Conservation (phyloP, 768 basidiomycete species). For the Pulveroboletus ravenelii region DNA sequence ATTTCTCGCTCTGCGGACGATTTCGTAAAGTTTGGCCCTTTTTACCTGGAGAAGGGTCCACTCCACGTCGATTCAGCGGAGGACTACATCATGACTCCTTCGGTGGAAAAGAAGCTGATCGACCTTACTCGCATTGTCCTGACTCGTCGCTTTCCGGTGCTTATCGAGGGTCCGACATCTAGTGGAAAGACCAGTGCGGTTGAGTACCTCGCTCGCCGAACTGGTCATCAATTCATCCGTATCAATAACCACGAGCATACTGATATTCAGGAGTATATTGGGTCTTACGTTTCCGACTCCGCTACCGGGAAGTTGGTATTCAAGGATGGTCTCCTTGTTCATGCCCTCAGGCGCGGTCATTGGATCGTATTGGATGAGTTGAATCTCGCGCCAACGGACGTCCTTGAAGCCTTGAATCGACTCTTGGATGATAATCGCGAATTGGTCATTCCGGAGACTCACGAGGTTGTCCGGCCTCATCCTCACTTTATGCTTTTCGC, state of each 20-base stretch:
- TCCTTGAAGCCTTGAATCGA: conserved; percentile 94
- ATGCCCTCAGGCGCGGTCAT: conserved; percentile 84
- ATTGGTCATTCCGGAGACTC: conserved; percentile 90
- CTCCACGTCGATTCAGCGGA: conserved; percentile 58
- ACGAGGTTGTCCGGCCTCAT: conserved; percentile 90
- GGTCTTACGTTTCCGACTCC: conserved; percentile 93
- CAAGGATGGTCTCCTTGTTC: conserved; percentile 90
- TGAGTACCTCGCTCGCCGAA: conserved; percentile 88
- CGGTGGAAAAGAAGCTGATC: conserved; percentile 89
- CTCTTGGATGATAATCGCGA: conserved; percentile 97
- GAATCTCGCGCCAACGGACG: conserved; percentile 96
- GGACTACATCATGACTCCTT: conserved; percentile 92
- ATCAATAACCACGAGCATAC: conserved; percentile 99
- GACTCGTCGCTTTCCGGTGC: conserved; percentile 85
- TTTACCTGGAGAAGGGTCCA: conserved; percentile 81
- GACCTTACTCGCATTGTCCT: conserved; percentile 90
- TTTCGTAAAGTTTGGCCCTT: conserved; percentile 84
- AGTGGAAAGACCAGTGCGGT: conserved; percentile 97
- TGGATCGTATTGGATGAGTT: conserved; percentile 99
- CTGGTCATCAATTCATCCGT: conserved; percentile 92
- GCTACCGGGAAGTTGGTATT: conserved; percentile 91
- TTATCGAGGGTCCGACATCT: conserved; percentile 97
- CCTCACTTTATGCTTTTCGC: conserved; percentile 97
- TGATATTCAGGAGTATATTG: conserved; percentile 97
- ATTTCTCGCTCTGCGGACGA: conserved; percentile 43